These are phyloP conservation scores for Ganoderma lingzhi DNA, from an alignment of 1,284 basidiomycete genomes.

Conservation along the genomic window DNA sequence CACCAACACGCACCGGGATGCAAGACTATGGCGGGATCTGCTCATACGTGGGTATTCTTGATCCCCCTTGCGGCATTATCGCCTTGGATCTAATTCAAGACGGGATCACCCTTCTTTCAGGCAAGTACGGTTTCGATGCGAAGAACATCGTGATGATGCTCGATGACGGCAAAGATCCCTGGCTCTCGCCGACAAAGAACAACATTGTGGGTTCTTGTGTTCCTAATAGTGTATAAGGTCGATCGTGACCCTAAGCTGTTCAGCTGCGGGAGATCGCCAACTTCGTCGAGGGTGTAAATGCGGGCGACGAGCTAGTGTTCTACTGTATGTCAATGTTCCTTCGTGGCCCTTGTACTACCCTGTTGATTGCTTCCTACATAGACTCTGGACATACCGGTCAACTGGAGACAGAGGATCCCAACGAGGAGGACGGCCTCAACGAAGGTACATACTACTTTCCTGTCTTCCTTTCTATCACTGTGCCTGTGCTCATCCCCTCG, in stretches of 20 bases:
- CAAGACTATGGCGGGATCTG: neutral
- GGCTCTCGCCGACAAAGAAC: neutral
- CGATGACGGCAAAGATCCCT: neutral
- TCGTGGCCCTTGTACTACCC: neutral
- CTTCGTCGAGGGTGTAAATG: neutral
- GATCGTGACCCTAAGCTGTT: neutral
- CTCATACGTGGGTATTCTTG: slow-evolving; percentile 5
- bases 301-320: neutral
- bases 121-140: neutral
- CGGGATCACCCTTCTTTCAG: neutral
- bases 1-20: neutral
- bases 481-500: neutral
- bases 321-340: neutral
- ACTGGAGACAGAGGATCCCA: slow-evolving; percentile 15
- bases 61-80: neutral
- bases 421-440: slow-evolving; percentile 32
- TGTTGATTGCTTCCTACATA: neutral
- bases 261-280: slow-evolving; percentile 1
- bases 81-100: neutral
- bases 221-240: no score
- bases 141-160: slow-evolving; percentile 7
- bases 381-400: slow-evolving; percentile 31
- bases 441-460: slow-evolving; percentile 26
- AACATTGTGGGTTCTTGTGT: neutral
- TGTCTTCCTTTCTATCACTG: neutral